Evolutionary conservation across 2,329 filamentous ascomycete genomes (phyloP).

Genomic region (Waltergamsia citrina): DNA sequence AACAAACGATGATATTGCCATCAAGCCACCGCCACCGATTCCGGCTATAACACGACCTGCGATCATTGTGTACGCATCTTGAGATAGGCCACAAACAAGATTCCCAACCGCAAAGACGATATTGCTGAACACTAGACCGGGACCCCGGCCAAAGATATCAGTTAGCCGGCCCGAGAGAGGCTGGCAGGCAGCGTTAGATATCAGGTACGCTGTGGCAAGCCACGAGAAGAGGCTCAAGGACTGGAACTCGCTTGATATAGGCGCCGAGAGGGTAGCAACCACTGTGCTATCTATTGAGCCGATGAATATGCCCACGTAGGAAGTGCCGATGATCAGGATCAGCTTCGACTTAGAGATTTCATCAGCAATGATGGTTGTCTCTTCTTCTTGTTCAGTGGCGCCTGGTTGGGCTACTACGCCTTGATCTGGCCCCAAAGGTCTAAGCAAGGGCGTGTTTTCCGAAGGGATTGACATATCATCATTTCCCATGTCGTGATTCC

Average conservation of each 20-base stretch:
- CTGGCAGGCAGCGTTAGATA: constrained; percentile 70
- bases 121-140: constrained; percentile 64
- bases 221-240: constrained; percentile 70
- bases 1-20: constrained; percentile 54
- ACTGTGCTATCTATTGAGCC: constrained; percentile 61
- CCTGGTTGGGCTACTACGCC: too few species aligned
- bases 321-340: too few species aligned
- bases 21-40: constrained; percentile 64
- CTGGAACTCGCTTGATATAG: constrained; percentile 70
- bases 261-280: constrained; percentile 67
- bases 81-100: constrained; percentile 64
- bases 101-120: constrained; percentile 66
- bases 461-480: too few species aligned
- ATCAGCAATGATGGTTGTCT: too few species aligned
- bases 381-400: too few species aligned
- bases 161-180: constrained; percentile 70
- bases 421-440: too few species aligned
- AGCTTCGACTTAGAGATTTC: too few species aligned
- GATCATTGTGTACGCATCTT: constrained; percentile 54
- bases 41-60: constrained; percentile 65
- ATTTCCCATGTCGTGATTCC: too few species aligned
- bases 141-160: constrained; percentile 68
- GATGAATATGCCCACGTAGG: constrained; percentile 41
- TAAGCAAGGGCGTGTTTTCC: too few species aligned
- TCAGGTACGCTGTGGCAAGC: constrained; percentile 72